A percentile compares a stretch with the other conserved stretches of the same genome.
These are phyloP conservation scores for Salix viminalis DNA, from an alignment of 345 rosid genomes.

Conservation along the genomic window DNA sequence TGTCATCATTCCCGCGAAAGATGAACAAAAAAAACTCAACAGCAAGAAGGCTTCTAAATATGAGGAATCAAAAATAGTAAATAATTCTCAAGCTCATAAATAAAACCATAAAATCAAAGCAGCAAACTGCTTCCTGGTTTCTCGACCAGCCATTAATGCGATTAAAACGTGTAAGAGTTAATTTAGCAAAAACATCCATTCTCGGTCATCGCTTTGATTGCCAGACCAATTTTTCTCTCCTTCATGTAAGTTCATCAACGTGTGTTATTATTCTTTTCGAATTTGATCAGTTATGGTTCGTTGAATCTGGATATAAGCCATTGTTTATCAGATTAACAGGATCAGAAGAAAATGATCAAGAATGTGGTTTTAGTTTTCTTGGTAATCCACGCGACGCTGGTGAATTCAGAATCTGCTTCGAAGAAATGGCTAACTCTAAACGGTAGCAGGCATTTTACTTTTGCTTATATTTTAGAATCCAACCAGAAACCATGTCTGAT, in stretches of 20 bases:
- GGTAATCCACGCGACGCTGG: conserved; percentile 33
- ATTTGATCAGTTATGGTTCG: not conserved
- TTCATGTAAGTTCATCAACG: conserved; percentile 6
- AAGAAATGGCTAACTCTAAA: conserved; percentile 60
- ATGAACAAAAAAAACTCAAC: not conserved
- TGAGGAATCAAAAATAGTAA: not conserved
- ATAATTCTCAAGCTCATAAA: not conserved
- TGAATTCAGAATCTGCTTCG: conserved; percentile 9
- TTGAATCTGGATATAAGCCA: not conserved
- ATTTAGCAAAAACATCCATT: not conserved
- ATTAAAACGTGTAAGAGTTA: conserved; percentile 22
- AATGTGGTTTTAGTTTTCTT: conserved; percentile 41
- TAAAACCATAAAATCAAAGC: not conserved
- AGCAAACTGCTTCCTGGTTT: not conserved
- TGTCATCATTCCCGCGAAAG: not conserved
- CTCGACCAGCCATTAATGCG: conserved; percentile 33
- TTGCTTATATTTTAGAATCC: not conserved
- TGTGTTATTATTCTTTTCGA: not conserved
- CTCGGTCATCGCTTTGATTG: not conserved
- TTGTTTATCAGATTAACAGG: conserved; percentile 15
- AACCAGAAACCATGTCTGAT: not conserved
- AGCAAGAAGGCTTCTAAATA: not conserved
- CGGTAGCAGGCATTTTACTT: conserved; percentile 23
- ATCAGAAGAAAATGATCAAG: conserved; percentile 45
- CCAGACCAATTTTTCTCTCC: not conserved